Evolutionary conservation across 345 rosid species (phyloP).

Genomic region (Corchorus capsularis): DNA sequence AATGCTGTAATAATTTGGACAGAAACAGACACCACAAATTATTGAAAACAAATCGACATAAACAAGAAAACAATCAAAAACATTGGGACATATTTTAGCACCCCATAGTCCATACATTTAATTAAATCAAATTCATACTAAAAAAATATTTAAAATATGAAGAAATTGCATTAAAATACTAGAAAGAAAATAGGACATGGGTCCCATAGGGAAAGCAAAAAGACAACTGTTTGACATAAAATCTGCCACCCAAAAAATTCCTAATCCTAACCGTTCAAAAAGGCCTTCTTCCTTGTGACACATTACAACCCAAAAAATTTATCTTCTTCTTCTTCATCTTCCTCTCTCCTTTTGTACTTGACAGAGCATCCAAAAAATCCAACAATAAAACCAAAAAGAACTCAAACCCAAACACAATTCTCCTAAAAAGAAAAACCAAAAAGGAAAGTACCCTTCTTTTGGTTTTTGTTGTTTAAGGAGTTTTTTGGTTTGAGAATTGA

Average conservation of each 20-base stretch:
- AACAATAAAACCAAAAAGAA: background rate
- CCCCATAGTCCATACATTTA: too few relatives aligned
- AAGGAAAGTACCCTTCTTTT: background rate
- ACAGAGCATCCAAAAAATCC: background rate
- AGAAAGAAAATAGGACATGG: background rate
- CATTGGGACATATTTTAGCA: too few relatives aligned
- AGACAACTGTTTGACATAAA: conserved; percentile 27
- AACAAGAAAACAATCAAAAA: too few relatives aligned
- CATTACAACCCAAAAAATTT: background rate
- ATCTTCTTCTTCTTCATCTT: background rate
- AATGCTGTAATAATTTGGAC: background rate
- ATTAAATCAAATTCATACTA: background rate
- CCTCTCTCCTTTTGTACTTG: background rate
- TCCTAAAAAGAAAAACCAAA: background rate
- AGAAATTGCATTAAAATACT: background rate
- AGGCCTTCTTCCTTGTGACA: conserved; percentile 2
- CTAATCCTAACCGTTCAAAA: conserved; percentile 18
- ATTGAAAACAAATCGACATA: too few relatives aligned
- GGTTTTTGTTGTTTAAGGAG: background rate
- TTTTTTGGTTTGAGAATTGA: background rate
- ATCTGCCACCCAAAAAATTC: conserved; percentile 6
- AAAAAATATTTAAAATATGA: background rate
- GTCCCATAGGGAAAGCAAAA: background rate
- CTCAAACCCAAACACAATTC: background rate
- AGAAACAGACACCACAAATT: too few relatives aligned